Evolutionary conservation across 2,329 filamentous ascomycete species (phyloP).

Genomic region (Ophioceras dolichostomum): DNA sequence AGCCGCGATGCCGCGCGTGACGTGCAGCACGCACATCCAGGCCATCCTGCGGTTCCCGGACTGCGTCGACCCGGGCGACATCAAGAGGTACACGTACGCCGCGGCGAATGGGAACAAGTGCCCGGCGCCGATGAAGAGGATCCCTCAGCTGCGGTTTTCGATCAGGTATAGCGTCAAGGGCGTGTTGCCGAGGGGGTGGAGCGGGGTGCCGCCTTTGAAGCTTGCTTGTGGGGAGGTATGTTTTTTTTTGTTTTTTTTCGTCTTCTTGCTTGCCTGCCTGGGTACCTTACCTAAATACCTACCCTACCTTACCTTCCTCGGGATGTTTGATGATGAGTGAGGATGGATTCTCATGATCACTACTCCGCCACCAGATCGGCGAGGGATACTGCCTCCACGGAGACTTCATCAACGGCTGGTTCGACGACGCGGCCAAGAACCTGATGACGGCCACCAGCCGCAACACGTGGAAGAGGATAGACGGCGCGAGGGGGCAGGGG

Average conservation of each 20-base stretch:
- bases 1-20: conserved; percentile 17
- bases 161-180: conserved; percentile 29
- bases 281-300: no score
- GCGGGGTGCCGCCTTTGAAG: conserved; percentile 29
- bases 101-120: conserved; percentile 15
- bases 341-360: no score
- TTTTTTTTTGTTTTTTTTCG: neutral
- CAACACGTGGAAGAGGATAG: neutral
- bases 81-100: conserved; percentile 13
- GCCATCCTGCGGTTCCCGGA: conserved; percentile 28
- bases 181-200: conserved; percentile 28
- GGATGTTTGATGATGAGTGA: no score
- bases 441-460: conserved; percentile 20
- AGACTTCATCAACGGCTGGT: conserved; percentile 33
- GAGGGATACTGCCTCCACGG: conserved; percentile 25
- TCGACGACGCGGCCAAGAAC: conserved; percentile 22
- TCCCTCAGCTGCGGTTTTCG: conserved; percentile 33
- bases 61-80: conserved; percentile 24
- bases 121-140: conserved; percentile 26
- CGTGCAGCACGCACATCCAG: conserved; percentile 29
- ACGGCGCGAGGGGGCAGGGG: conserved; percentile 6
- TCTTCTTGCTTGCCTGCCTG: no score
- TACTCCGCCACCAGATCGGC: neutral
- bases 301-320: no score
- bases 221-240: conserved; percentile 23